Percentiles rank a stretch among this genome's conserved stretches.
phyloP scores from a whole-genome alignment of 306 rosid species.

The Casuarina glauca region DNA sequence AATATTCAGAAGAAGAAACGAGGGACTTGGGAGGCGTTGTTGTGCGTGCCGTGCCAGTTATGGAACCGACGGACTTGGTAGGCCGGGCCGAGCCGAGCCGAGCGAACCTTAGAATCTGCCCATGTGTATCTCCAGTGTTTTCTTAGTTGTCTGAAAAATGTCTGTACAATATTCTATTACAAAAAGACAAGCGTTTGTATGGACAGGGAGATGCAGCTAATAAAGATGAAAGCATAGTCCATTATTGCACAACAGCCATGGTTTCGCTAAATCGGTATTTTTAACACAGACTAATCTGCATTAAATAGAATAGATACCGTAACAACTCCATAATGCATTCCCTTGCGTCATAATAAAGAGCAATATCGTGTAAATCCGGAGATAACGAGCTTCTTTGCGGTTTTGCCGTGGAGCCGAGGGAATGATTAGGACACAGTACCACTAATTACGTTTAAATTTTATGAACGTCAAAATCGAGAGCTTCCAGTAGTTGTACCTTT shows the following conservation, averaged over 20 bases:
- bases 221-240: slow-evolving; percentile 15
- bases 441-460: slow-evolving; percentile 4
- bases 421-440: slow-evolving; percentile 27
- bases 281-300: background rate
- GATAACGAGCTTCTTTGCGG: background rate
- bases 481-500: background rate
- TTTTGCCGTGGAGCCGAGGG: slow-evolving; percentile 10
- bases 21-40: too few species aligned
- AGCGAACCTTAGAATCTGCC: background rate
- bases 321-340: background rate
- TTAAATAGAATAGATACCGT: background rate
- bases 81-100: slow-evolving; percentile 25
- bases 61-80: too few species aligned
- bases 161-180: slow-evolving; percentile 4
- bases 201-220: slow-evolving; percentile 38
- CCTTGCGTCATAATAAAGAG: background rate
- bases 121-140: slow-evolving; percentile 10
- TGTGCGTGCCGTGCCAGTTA: too few species aligned
- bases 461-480: background rate
- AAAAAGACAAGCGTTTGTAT: slow-evolving; percentile 14
- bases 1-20: too few species aligned
- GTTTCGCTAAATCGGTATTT: background rate
- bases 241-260: background rate
- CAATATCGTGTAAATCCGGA: too few species aligned
- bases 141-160: slow-evolving; percentile 37